A percentile compares a stretch with the other conserved stretches of the same genome.
Conservation (phyloP, 2,329 filamentous ascomycete genomes). For the Pseudogymnoascus verrucosus region DNA sequence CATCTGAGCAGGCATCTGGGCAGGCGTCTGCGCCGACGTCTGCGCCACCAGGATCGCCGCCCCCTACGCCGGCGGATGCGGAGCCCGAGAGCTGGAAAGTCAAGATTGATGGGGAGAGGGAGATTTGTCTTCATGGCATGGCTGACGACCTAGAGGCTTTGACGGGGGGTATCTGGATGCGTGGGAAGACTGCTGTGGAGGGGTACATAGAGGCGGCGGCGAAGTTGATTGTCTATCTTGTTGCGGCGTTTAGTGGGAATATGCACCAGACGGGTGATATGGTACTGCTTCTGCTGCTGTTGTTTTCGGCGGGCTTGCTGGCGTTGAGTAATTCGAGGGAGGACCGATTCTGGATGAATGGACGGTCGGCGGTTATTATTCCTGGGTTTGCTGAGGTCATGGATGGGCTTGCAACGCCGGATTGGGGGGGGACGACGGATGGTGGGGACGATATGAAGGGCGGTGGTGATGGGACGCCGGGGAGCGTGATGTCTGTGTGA, state of each 20-base stretch:
- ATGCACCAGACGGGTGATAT: constrained; percentile 45
- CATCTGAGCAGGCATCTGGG: too few relatives aligned
- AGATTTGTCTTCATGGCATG: constrained; percentile 44
- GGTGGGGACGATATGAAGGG: neutral
- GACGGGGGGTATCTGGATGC: constrained; percentile 49
- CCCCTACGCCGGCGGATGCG: neutral
- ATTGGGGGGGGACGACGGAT: neutral
- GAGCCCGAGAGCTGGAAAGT: constrained; percentile 25
- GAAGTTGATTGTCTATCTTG: constrained; percentile 50
- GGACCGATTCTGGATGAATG: constrained; percentile 42
- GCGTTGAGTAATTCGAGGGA: constrained; percentile 46
- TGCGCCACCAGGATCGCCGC: neutral
- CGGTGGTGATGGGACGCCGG: neutral
- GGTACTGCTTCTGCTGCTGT: constrained; percentile 42
- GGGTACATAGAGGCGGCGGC: constrained; percentile 44
- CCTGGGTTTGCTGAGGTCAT: neutral
- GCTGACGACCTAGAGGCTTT: constrained; percentile 51
- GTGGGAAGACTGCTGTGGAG: constrained; percentile 41
- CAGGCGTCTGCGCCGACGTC: neutral
- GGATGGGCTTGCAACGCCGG: neutral
- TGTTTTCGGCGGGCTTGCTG: constrained; percentile 45
- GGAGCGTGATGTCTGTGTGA: neutral
- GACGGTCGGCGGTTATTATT: constrained; percentile 32
- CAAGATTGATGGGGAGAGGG: constrained; percentile 43
- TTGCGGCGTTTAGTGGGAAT: constrained; percentile 48